Evolutionary conservation across 495 filamentous ascomycete species (phyloP).

Genomic region (Aspergillus nidulans): DNA sequence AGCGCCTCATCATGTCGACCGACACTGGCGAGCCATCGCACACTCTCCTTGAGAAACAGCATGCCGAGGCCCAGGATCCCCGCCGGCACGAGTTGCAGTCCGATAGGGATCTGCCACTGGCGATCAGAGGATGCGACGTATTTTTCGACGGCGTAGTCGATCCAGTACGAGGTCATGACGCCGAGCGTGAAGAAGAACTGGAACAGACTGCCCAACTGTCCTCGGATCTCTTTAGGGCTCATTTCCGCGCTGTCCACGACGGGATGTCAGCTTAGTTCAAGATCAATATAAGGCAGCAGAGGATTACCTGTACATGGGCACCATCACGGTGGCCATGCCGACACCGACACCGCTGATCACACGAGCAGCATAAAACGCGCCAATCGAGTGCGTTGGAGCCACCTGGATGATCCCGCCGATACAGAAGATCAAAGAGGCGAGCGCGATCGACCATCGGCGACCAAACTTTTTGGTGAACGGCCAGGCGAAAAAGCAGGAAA

Average conservation of each 20-base stretch:
- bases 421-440: constrained; percentile 39
- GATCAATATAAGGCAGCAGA: neutral
- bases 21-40: constrained; percentile 48
- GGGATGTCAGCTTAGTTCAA: constrained; percentile 22
- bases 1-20: constrained; percentile 47
- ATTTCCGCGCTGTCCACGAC: constrained; percentile 45
- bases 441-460: constrained; percentile 39
- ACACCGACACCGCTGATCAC: constrained; percentile 54
- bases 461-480: constrained; percentile 28
- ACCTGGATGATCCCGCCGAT: constrained; percentile 42
- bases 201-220: constrained; percentile 43
- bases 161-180: constrained; percentile 49
- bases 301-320: constrained; percentile 45
- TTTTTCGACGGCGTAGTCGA: constrained; percentile 45
- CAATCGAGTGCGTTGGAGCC: constrained; percentile 38
- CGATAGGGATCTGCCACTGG: constrained; percentile 54
- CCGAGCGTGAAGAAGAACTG: constrained; percentile 48
- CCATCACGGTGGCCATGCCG: constrained; percentile 48
- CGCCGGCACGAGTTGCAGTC: constrained; percentile 46
- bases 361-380: constrained; percentile 44
- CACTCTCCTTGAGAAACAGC: constrained; percentile 44
- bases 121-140: constrained; percentile 26
- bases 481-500: constrained; percentile 20
- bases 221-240: constrained; percentile 50
- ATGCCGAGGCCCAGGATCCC: constrained; percentile 42